phyloP scores from a whole-genome alignment of 2,329 filamentous ascomycete species.

The Alternaria tenuissima region DNA sequence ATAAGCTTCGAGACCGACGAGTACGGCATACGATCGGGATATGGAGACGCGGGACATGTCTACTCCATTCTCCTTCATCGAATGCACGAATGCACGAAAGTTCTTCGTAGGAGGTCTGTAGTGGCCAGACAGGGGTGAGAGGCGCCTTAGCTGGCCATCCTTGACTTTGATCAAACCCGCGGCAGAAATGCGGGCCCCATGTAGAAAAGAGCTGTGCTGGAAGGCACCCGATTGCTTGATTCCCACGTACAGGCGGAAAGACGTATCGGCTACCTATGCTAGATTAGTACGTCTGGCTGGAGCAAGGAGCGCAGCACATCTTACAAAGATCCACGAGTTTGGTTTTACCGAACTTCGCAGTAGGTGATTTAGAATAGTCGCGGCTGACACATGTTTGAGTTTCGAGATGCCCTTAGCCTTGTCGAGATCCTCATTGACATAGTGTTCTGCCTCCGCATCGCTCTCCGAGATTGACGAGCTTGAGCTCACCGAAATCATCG shows the following conservation, averaged over 20 bases:
- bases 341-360: constrained; percentile 81
- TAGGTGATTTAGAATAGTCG: constrained; percentile 79
- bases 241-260: constrained; percentile 84
- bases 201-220: constrained; percentile 89
- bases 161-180: constrained; percentile 88
- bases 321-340: constrained; percentile 90
- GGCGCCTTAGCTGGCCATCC: constrained; percentile 75
- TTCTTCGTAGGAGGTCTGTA: constrained; percentile 85
- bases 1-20: constrained; percentile 85
- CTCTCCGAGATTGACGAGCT: constrained; percentile 58
- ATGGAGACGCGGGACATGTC: constrained; percentile 83
- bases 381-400: constrained; percentile 72
- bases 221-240: constrained; percentile 90
- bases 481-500: constrained; percentile 37
- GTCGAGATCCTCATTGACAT: constrained; percentile 70
- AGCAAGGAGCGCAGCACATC: constrained; percentile 17
- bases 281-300: background rate
- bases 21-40: constrained; percentile 80
- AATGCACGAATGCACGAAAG: constrained; percentile 81
- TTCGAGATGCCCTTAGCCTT: constrained; percentile 68
- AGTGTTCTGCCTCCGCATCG: constrained; percentile 69
- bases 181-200: constrained; percentile 80
- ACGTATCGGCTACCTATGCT: constrained; percentile 73
- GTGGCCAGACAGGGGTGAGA: constrained; percentile 76
- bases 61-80: constrained; percentile 74